These are phyloP conservation scores for Solanum ossicruentum DNA, from an alignment of 257 asterid genomes.

Conservation along the genomic window DNA sequence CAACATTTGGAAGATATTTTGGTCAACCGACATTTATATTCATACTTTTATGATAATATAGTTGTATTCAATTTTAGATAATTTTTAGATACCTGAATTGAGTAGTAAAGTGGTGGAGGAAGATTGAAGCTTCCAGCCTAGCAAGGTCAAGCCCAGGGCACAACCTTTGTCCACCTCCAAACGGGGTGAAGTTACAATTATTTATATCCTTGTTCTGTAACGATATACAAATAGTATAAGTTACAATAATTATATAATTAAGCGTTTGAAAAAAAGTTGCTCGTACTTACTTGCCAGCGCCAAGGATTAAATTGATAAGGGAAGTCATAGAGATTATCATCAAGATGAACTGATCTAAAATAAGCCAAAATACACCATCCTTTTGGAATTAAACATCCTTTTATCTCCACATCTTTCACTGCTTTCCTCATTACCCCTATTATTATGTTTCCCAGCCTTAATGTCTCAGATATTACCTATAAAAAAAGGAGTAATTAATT, in stretches of 20 bases:
- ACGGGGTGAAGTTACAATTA: constrained; percentile 59
- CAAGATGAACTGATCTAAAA: constrained; percentile 88
- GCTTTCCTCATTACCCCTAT: constrained; percentile 87
- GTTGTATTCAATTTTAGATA: background rate
- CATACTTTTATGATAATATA: no score
- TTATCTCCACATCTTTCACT: constrained; percentile 72
- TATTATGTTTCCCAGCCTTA: constrained; percentile 80
- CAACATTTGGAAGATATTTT: no score
- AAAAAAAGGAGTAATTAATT: background rate
- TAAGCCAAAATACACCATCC: constrained; percentile 77
- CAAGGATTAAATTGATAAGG: constrained; percentile 78
- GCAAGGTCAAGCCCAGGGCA: constrained; percentile 95
- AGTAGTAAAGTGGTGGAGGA: constrained; percentile 79
- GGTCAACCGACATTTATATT: no score
- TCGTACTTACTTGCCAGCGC: constrained; percentile 85
- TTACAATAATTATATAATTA: background rate
- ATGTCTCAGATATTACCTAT: constrained; percentile 87
- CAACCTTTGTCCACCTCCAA: constrained; percentile 91
- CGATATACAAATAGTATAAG: background rate
- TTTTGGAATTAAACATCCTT: constrained; percentile 62
- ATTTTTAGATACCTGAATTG: constrained; percentile 44
- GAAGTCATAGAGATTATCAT: constrained; percentile 39
- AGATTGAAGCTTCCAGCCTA: constrained; percentile 89
- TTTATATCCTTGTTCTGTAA: constrained; percentile 38
- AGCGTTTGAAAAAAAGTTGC: background rate